Base-by-base conservation (phyloP, 805 yeast species). In the Wickerhamiella cacticola region DNA sequence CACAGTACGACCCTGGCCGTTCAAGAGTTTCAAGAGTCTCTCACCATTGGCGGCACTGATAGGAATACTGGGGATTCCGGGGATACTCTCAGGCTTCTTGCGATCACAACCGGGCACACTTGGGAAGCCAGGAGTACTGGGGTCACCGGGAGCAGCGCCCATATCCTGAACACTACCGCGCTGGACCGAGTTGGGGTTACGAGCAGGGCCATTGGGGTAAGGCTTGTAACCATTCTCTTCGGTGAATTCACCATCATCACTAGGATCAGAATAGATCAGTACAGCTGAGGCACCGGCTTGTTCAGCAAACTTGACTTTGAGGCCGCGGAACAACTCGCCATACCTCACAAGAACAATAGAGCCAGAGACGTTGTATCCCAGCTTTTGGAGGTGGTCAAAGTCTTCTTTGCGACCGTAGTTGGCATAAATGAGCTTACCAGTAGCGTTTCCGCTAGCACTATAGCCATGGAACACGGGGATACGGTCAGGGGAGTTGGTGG, bases 251-350 rank as follows among this genome's bases (percentile, higher is more conserved):
- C 63, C 67, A 48, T 70, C 72, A 54, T 82, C 87, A 15, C 70
- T 75, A 7, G 88, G 87, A 54, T 82, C 92, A 1, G 82, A 68
- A 59, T 78, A 82, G 26, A 82, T 66, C 13, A 82, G 59, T 3
- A 76, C 87, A 28, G 80, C 92, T 46, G 67, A 60, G 29, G 82
- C 82, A 29, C 87, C 88, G 26, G 67, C 65, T 41, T 80, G 79
- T 63, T 82, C 82, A n/a, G 89, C 92, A 61, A 79, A 78, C 59
- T 79, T 78, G 45, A 83, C 83, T 59, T 82, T 82, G 53, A 82
- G 68, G 13, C 92, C 92, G 29, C 92, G 70, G 67, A 76, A 80
- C 10, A 79, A 70, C 8, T 59, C 62, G 43, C 87, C 88, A 56
- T 82, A 82, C 52, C 86, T 71, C 4, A 73, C 76, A 50, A 82